Conservation (phyloP, 441 rosid genomes). For the Arabidopsis lyrata region DNA sequence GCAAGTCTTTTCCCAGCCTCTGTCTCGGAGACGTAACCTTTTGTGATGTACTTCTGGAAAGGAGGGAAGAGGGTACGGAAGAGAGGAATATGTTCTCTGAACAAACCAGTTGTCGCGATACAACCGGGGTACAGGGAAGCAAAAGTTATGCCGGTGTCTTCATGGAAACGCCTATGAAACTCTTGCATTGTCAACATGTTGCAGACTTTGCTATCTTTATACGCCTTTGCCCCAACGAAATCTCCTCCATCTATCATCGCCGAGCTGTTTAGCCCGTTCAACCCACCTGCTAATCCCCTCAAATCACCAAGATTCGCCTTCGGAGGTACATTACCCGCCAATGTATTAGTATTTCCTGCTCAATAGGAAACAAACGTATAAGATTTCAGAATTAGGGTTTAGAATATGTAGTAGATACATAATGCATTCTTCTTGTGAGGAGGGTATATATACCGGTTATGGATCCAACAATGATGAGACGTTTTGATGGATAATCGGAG, state of each 20-base stretch:
- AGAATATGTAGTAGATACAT: neutral
- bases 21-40: slow-evolving; percentile 87
- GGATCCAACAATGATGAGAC: slow-evolving; percentile 89
- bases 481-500: slow-evolving; percentile 73
- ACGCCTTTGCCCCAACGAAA: slow-evolving; percentile 94
- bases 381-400: neutral
- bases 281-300: slow-evolving; percentile 74
- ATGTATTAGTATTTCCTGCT: slow-evolving; percentile 80
- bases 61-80: slow-evolving; percentile 91
- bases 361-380: slow-evolving; percentile 12
- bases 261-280: slow-evolving; percentile 70
- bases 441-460: slow-evolving; percentile 68
- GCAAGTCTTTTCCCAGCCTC: slow-evolving; percentile 94
- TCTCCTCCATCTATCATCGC: slow-evolving; percentile 89
- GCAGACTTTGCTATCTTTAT: slow-evolving; percentile 94
- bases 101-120: slow-evolving; percentile 90
- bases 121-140: slow-evolving; percentile 94
- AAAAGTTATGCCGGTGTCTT: slow-evolving; percentile 77
- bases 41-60: slow-evolving; percentile 91
- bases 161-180: slow-evolving; percentile 82
- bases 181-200: slow-evolving; percentile 94
- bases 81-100: slow-evolving; percentile 84
- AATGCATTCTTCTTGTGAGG: neutral
- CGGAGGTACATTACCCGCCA: slow-evolving; percentile 89
- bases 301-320: slow-evolving; percentile 91